Conservation (phyloP, 2,329 filamentous ascomycete genomes). For the Claviceps purpurea region DNA sequence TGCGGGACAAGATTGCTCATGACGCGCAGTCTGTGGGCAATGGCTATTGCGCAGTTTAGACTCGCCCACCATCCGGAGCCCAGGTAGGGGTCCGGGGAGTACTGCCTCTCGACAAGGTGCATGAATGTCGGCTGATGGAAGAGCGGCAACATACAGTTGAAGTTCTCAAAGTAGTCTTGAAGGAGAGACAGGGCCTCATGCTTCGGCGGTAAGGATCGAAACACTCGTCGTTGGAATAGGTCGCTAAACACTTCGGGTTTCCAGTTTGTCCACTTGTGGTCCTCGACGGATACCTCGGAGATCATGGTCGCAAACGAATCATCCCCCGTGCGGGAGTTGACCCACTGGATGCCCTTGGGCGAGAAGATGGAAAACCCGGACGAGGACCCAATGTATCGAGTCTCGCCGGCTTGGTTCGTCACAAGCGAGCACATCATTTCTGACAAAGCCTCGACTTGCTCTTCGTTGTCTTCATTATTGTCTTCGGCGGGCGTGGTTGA, state of each 20-base stretch:
- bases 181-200: slow-evolving; percentile 78
- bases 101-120: slow-evolving; percentile 90
- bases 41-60: slow-evolving; percentile 86
- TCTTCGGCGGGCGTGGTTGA: slow-evolving; percentile 26
- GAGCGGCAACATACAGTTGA: slow-evolving; percentile 96
- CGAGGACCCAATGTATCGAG: slow-evolving; percentile 93
- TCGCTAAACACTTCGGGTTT: slow-evolving; percentile 95
- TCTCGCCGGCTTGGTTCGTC: slow-evolving; percentile 89
- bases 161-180: slow-evolving; percentile 93
- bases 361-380: slow-evolving; percentile 99
- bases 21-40: slow-evolving; percentile 79
- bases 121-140: slow-evolving; percentile 98
- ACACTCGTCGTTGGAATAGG: slow-evolving; percentile 74
- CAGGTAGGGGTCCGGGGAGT: slow-evolving; percentile 82
- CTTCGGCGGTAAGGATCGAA: slow-evolving; percentile 71
- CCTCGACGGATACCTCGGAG: slow-evolving; percentile 74
- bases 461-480: slow-evolving; percentile 33
- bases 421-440: slow-evolving; percentile 99
- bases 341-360: slow-evolving; percentile 95
- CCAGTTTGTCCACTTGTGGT: slow-evolving; percentile 95
- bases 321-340: slow-evolving; percentile 96
- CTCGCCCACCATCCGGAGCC: slow-evolving; percentile 98
- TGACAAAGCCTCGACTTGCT: slow-evolving; percentile 75
- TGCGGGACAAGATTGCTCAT: slow-evolving; percentile 89
- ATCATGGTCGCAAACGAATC: slow-evolving; percentile 92